These are phyloP conservation scores for Medicago lupulina DNA, from an alignment of 306 rosid species.

Conservation along the genomic window DNA sequence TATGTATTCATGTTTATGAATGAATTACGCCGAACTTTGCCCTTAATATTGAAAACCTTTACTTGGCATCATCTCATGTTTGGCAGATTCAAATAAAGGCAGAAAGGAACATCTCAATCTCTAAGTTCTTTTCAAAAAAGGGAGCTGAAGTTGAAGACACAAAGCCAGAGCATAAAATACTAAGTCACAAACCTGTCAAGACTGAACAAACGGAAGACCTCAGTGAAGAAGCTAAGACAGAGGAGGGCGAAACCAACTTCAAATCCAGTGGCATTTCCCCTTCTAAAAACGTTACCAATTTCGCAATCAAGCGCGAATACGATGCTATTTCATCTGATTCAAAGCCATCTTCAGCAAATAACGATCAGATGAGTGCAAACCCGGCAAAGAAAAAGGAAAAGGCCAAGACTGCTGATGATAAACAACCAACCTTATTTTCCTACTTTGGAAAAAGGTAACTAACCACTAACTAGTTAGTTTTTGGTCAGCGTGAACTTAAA, in stretches of 20 bases:
- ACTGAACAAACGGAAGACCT: conserved; percentile 42
- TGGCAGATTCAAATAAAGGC: conserved; percentile 71
- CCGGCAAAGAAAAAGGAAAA: conserved; percentile 67
- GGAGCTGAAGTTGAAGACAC: conserved; percentile 53
- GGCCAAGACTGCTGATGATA: conserved; percentile 54
- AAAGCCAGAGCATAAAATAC: conserved; percentile 44
- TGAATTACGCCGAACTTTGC: not conserved
- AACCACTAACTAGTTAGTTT: not conserved
- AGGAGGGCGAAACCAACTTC: conserved; percentile 43
- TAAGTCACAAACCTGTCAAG: conserved; percentile 37
- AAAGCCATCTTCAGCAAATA: conserved; percentile 41
- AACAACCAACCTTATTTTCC: conserved; percentile 72
- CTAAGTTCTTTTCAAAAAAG: conserved; percentile 68
- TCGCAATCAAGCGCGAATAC: conserved; percentile 61
- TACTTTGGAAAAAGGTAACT: conserved; percentile 68
- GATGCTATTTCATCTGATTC: conserved; percentile 54
- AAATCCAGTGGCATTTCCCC: conserved; percentile 33
- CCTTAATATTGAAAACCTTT: conserved; percentile 5
- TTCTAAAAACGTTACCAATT: conserved; percentile 42
- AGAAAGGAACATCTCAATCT: conserved; percentile 60
- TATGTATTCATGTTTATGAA: conserved; percentile 13
- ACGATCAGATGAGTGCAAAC: conserved; percentile 43
- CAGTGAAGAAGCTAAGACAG: conserved; percentile 49
- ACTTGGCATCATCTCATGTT: conserved; percentile 28
- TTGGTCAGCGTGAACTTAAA: conserved; percentile 5